These are phyloP conservation scores for Aspergillus sclerotioniger DNA, from an alignment of 495 filamentous ascomycete genomes.

Conservation along the genomic window DNA sequence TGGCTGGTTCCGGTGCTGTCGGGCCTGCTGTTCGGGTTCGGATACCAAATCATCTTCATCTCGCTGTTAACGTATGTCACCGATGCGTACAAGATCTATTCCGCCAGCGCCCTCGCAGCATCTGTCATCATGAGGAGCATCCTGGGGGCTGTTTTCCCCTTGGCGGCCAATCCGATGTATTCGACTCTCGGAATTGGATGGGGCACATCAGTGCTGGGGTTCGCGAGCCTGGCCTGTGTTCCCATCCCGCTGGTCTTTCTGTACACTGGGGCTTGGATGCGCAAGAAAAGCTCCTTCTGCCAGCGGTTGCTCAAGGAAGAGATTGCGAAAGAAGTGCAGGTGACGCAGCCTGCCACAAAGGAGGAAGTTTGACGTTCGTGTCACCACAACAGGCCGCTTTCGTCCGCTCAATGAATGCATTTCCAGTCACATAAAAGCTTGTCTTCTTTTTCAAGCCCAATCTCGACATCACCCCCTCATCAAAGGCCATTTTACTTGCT, in stretches of 20 bases:
- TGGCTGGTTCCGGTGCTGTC: conserved; percentile 65
- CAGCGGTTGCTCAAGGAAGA: conserved; percentile 33
- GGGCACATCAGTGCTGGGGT: conserved; percentile 47
- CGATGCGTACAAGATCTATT: conserved; percentile 71
- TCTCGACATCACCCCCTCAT: too few relatives aligned
- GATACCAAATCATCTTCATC: conserved; percentile 65
- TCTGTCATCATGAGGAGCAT: conserved; percentile 58
- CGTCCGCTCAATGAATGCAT: too few relatives aligned
- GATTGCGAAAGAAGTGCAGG: conserved; percentile 17
- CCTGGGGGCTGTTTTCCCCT: conserved; percentile 56
- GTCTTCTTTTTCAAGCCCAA: too few relatives aligned
- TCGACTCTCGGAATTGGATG: conserved; percentile 39
- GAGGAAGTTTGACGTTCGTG: conserved; percentile 13
- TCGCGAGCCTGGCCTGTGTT: conserved; percentile 39
- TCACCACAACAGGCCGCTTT: too few relatives aligned
- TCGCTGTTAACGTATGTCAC: conserved; percentile 73
- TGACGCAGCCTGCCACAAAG: conserved; percentile 12
- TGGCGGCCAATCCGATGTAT: conserved; percentile 45
- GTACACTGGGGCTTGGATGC: conserved; percentile 34
- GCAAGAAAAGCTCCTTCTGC: conserved; percentile 41
- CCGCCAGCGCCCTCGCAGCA: conserved; percentile 68
- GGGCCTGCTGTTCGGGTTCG: conserved; percentile 67
- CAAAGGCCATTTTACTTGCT: too few relatives aligned
- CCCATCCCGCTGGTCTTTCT: conserved; percentile 43
- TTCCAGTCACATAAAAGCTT: too few relatives aligned